Conservation (phyloP, 768 basidiomycete genomes). For the Collybiopsis luxurians region DNA sequence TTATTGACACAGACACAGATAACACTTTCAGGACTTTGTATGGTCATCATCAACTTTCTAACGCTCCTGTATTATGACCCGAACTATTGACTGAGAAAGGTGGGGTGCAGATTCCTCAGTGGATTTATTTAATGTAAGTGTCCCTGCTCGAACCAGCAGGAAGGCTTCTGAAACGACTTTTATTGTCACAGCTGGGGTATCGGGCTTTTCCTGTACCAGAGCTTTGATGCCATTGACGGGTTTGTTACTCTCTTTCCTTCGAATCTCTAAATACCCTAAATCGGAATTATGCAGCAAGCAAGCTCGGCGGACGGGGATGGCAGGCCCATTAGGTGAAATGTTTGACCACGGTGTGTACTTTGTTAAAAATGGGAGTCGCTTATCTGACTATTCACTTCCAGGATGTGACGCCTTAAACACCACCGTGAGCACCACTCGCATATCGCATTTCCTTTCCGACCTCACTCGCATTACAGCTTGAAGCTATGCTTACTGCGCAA, state of each 20-base stretch:
- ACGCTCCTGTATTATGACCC: conserved; percentile 87
- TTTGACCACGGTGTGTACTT: conserved; percentile 84
- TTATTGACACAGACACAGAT: conserved; percentile 53
- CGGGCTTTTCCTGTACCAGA: conserved; percentile 92
- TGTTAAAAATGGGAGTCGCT: neutral
- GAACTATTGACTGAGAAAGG: conserved; percentile 66
- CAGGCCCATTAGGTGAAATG: conserved; percentile 96
- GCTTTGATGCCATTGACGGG: conserved; percentile 88
- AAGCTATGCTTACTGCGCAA: conserved; percentile 75
- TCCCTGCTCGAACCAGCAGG: neutral
- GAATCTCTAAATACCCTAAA: conserved; percentile 13
- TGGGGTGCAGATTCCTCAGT: conserved; percentile 62
- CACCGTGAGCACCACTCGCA: conserved; percentile 70
- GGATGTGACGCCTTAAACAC: conserved; percentile 95
- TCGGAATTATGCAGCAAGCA: conserved; percentile 65
- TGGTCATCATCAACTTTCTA: conserved; percentile 81
- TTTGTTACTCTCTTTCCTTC: conserved; percentile 30
- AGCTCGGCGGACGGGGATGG: conserved; percentile 93
- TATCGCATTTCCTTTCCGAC: neutral
- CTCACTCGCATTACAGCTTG: conserved; percentile 79
- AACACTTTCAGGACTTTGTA: conserved; percentile 77
- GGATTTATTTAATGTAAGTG: conserved; percentile 88
- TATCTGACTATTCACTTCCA: conserved; percentile 21
- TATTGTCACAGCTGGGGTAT: conserved; percentile 69
- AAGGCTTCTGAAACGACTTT: neutral